Evolutionary conservation across 257 asterid species (phyloP).

Genomic region (Perilla frutescens): DNA sequence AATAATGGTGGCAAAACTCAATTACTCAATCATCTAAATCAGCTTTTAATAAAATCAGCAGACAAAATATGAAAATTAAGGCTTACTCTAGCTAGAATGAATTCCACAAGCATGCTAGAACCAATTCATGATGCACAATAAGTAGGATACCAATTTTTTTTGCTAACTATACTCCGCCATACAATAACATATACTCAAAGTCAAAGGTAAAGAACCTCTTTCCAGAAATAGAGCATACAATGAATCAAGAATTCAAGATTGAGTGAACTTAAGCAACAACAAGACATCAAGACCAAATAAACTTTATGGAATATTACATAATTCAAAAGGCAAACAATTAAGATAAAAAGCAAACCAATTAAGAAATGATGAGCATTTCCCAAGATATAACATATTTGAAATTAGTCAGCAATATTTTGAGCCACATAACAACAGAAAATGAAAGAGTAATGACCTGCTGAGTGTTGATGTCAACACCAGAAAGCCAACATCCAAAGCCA

Average conservation of each 20-base stretch:
- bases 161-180: background rate
- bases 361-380: slow-evolving; percentile 1
- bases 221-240: background rate
- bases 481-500: slow-evolving; percentile 99
- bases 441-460: slow-evolving; percentile 71
- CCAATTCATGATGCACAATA: background rate
- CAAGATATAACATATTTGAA: slow-evolving; percentile 2
- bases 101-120: too few relatives aligned
- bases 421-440: background rate
- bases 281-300: background rate
- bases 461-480: slow-evolving; percentile 95
- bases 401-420: background rate
- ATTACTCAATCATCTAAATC: too few relatives aligned
- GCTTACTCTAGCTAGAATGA: too few relatives aligned
- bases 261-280: background rate
- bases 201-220: background rate
- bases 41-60: too few relatives aligned
- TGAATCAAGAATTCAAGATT: background rate
- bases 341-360: slow-evolving; percentile 14
- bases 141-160: background rate
- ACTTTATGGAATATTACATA: slow-evolving; percentile 3
- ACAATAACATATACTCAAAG: background rate
- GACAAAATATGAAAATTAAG: too few relatives aligned
- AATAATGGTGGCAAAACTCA: background rate
- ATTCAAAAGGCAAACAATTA: background rate